A percentile compares a stretch with the other conserved stretches of the same genome.
These are phyloP conservation scores for Wickerhamiella lipophila DNA, from an alignment of 805 yeast genomes.

Conservation along the genomic window DNA sequence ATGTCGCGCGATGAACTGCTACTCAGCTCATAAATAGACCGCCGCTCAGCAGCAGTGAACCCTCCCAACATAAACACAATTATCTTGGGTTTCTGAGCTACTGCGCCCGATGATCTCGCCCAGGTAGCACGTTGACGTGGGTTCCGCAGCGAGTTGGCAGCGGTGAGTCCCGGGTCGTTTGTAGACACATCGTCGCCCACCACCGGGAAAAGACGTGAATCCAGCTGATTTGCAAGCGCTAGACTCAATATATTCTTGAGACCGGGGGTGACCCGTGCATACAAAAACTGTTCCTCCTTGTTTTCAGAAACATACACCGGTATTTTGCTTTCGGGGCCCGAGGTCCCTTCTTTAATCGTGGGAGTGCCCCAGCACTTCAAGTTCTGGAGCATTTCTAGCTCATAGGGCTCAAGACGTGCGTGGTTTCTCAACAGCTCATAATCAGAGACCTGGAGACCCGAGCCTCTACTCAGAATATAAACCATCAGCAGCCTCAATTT, in stretches of 20 bases:
- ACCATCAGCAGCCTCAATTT: slow-evolving; percentile 61
- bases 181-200: slow-evolving; percentile 35
- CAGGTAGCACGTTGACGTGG: slow-evolving; percentile 65
- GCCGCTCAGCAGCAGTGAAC: slow-evolving; percentile 65
- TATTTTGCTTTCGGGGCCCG: slow-evolving; percentile 16
- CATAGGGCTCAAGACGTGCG: slow-evolving; percentile 31
- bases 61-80: slow-evolving; percentile 86
- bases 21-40: slow-evolving; percentile 62
- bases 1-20: slow-evolving; percentile 48
- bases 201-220: slow-evolving; percentile 54
- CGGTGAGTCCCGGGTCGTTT: slow-evolving; percentile 17
- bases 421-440: slow-evolving; percentile 55
- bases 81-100: slow-evolving; percentile 48
- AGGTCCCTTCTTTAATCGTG: slow-evolving; percentile 13
- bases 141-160: slow-evolving; percentile 49
- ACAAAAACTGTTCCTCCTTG: slow-evolving; percentile 34
- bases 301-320: slow-evolving; percentile 18
- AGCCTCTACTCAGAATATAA: slow-evolving; percentile 73
- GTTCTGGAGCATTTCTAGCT: slow-evolving; percentile 44
- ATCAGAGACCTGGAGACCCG: slow-evolving; percentile 57
- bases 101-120: slow-evolving; percentile 40
- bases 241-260: slow-evolving; percentile 45
- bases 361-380: slow-evolving; percentile 44
- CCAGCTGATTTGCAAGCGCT: slow-evolving; percentile 38
- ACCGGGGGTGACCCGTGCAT: slow-evolving; percentile 58